Evolutionary conservation across 805 yeast species (phyloP).

Genomic region (Kluyveromyces nonfermentans): DNA sequence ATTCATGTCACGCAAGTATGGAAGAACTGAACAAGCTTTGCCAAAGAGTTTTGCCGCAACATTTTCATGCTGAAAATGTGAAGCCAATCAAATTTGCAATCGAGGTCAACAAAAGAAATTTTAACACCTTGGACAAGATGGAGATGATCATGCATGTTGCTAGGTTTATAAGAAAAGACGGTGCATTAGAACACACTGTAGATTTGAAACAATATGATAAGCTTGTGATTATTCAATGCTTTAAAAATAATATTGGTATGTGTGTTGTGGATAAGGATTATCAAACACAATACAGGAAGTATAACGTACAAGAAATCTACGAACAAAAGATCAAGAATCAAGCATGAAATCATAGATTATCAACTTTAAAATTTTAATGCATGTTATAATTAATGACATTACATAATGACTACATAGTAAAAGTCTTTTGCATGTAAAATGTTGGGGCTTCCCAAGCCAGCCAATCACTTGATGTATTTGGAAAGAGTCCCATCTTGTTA

Average conservation of each 20-base stretch:
- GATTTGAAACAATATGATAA: conserved; percentile 74
- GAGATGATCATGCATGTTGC: conserved; percentile 72
- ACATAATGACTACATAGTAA: conserved; percentile 1
- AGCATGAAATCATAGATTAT: not conserved
- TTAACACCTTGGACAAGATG: conserved; percentile 58
- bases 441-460: conserved; percentile 63
- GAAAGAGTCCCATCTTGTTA: conserved; percentile 81
- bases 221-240: conserved; percentile 77
- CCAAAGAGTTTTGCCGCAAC: conserved; percentile 50
- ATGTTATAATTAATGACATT: not conserved
- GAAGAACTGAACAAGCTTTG: conserved; percentile 59
- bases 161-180: conserved; percentile 53
- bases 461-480: conserved; percentile 87
- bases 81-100: conserved; percentile 56
- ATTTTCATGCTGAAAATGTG: conserved; percentile 45
- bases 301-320: conserved; percentile 74
- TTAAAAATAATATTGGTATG: conserved; percentile 81
- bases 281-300: conserved; percentile 46
- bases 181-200: conserved; percentile 54
- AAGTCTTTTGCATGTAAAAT: conserved; percentile 16
- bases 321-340: conserved; percentile 31
- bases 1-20: conserved; percentile 61
- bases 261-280: conserved; percentile 62
- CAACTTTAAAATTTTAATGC: not conserved
- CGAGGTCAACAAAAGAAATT: conserved; percentile 69